A percentile compares a stretch with the other conserved stretches of the same genome.
These are phyloP conservation scores for Ormosia semicastrata DNA, from an alignment of 306 rosid genomes.

Conservation along the genomic window DNA sequence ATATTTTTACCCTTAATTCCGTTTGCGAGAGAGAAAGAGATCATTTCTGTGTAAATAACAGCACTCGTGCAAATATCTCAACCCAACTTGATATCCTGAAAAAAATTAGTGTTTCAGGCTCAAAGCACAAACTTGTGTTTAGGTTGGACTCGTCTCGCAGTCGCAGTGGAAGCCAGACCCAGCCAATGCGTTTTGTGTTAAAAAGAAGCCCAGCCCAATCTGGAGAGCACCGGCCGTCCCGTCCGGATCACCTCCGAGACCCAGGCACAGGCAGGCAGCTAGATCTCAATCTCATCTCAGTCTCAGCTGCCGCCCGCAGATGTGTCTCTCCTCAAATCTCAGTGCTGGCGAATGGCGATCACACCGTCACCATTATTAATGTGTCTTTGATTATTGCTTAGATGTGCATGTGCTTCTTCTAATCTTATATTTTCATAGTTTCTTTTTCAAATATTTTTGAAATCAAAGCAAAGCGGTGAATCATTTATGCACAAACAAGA, in stretches of 20 bases:
- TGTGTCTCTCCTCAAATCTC: background rate
- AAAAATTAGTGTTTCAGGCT: too few species aligned
- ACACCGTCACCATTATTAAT: background rate
- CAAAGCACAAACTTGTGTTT: background rate
- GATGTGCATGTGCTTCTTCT: background rate
- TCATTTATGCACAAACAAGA: conserved; percentile 2
- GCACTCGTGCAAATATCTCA: too few species aligned
- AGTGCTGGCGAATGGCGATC: background rate
- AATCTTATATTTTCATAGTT: background rate
- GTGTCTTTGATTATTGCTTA: background rate
- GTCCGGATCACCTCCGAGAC: background rate
- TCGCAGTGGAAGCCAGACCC: too few species aligned
- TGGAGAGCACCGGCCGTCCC: background rate
- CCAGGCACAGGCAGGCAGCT: background rate
- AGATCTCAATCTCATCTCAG: too few species aligned
- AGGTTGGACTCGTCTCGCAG: too few species aligned
- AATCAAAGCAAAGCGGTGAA: background rate
- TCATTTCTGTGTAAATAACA: too few species aligned
- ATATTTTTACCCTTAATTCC: too few species aligned
- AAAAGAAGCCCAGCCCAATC: background rate
- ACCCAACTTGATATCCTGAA: too few species aligned
- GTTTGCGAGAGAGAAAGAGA: too few species aligned
- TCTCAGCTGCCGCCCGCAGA: background rate
- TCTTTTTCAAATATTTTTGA: background rate
- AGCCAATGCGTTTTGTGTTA: background rate